Base-by-base conservation (phyloP, 2,329 filamentous ascomycete species). In the Monosporascus sp. region DNA sequence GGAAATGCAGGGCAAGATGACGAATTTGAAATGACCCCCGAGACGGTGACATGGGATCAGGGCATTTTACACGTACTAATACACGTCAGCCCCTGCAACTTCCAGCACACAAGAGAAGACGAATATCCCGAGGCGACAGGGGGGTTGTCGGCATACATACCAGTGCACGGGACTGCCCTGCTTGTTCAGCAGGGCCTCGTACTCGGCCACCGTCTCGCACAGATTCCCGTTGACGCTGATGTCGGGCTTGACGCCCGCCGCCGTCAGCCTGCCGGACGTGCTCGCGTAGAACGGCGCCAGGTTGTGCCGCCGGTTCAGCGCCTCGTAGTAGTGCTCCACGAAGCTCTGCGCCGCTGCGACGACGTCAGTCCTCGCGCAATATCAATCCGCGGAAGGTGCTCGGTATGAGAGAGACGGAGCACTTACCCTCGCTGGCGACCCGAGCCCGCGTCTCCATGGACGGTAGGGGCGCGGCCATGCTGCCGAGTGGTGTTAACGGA, bases 201-300 rank as follows among this genome's bases (percentile, higher is more conserved):
- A 86, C 45, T 85, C 84, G 49, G 75, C 72, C 0, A 85, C 86
- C 52, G 82, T 78, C 37, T 79, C 70, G 38, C 89, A 74, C 2
- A 81, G 71, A 48, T 85, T 84, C 62, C 91, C 91, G 73, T 96
- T 96, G 77, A 91, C 86, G 63, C 84, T 81, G 63, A 96, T 91
- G 66, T 85, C 83, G 50, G 89, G 78, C 37, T 77, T 75, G 24
- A 77, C 72, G 56, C 76, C 73, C n/a, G 79, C 73, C 14, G 68
- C 55, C n/a, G 65, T 65, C 58, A 83, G 81, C 55, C 77, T 73
- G 11, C 77, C 61, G 24, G 80, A 81, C 49, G 77, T 71, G 66
- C 82, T 81, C 59, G 85, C 74, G 76, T 96, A 96, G 77, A 86
- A 95, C n/a, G 74, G 73, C 18, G 79, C 67, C 15, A 96, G 78